Conservation (phyloP, 1,284 basidiomycete genomes). For the Apiotrichum sp. region DNA sequence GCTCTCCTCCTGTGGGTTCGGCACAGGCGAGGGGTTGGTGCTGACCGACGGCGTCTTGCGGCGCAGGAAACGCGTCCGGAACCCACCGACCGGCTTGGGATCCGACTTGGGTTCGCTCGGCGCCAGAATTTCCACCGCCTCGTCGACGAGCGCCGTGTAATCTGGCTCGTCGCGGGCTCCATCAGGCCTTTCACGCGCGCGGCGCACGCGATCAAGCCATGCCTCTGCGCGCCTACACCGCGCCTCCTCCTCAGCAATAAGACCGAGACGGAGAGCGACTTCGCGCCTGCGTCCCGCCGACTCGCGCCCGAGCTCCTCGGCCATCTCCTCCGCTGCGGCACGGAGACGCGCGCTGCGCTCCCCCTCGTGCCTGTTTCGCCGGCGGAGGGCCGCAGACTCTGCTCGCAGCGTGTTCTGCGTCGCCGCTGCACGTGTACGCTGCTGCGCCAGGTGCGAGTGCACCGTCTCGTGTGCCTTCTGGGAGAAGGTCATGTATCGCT, state of each 20-base stretch:
- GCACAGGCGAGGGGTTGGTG: not conserved
- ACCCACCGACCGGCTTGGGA: not conserved
- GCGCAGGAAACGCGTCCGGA: slow-evolving; percentile 3
- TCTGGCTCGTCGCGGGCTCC: slow-evolving; percentile 26
- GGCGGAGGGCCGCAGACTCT: slow-evolving; percentile 23
- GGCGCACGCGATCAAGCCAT: slow-evolving; percentile 42
- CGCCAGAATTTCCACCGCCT: slow-evolving; percentile 64
- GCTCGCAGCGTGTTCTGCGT: slow-evolving; percentile 56
- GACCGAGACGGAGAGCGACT: slow-evolving; percentile 60
- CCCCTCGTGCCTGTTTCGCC: slow-evolving; percentile 20
- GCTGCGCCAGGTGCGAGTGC: slow-evolving; percentile 58
- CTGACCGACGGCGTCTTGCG: not conserved
- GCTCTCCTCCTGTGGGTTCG: slow-evolving; percentile 24
- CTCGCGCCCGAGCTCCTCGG: slow-evolving; percentile 66
- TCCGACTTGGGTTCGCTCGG: not conserved
- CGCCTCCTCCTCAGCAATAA: slow-evolving; percentile 63
- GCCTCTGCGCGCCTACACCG: slow-evolving; percentile 30
- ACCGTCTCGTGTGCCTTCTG: slow-evolving; percentile 68
- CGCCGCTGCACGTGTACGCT: slow-evolving; percentile 56
- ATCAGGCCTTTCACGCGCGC: slow-evolving; percentile 20
- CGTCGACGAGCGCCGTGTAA: slow-evolving; percentile 42
- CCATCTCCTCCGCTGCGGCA: slow-evolving; percentile 62
- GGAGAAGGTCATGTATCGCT: slow-evolving; percentile 85
- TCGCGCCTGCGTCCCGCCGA: slow-evolving; percentile 68
- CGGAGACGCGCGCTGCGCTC: slow-evolving; percentile 52